Base-by-base conservation (phyloP, 2,329 filamentous ascomycete species). In the Colletotrichum sp. region DNA sequence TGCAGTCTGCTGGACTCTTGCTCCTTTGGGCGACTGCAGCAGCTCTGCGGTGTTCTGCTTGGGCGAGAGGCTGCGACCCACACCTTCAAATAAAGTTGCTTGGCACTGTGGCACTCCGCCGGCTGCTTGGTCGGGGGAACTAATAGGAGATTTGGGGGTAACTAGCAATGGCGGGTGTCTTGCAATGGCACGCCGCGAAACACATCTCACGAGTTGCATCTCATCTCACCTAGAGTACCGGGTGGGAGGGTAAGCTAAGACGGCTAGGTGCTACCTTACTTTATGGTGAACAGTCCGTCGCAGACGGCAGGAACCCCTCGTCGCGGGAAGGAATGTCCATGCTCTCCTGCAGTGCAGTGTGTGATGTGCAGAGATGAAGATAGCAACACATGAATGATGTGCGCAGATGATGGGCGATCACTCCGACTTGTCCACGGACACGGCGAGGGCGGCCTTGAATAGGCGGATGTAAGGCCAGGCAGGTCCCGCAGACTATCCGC, bases 11-110 rank as follows among this genome's bases (percentile, higher is more conserved):
- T 59, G 57, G 12, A 36, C 24, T 24, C 32, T 60, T 64, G 63
- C 73, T 73, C 18, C 64, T 68, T 72, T 36, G 39, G 44, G 69
- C 26, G 69, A 44, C 36, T 34, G 28, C 26, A 55, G 57, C 39
- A 18, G 39, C 69, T 55, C 39, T 74, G 71, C 66, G 26, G 59
- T 65, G 30, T 39, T 71, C 60, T 65, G 68, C 59, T 67, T 76
- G 73, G 57, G 55, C 34, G 39, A 68, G 32, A 36, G 57, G 57
- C 28, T 34, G 26, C 16, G 63, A 64, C 70, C 73, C 73, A 76
- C 73, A 52, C 34, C 21, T 18, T 34, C 36, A 73, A 76, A 66
- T 76, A 76, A 76, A 76, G 73, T 76, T 76, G 21, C 73, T 76
- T 76, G 73, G 73, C 73, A 76, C 73, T 76, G 44, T 52, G 44